A percentile compares a stretch with the other conserved stretches of the same genome.
Evolutionary conservation across 345 rosid species (phyloP).

Genomic region (Syzygium grande): DNA sequence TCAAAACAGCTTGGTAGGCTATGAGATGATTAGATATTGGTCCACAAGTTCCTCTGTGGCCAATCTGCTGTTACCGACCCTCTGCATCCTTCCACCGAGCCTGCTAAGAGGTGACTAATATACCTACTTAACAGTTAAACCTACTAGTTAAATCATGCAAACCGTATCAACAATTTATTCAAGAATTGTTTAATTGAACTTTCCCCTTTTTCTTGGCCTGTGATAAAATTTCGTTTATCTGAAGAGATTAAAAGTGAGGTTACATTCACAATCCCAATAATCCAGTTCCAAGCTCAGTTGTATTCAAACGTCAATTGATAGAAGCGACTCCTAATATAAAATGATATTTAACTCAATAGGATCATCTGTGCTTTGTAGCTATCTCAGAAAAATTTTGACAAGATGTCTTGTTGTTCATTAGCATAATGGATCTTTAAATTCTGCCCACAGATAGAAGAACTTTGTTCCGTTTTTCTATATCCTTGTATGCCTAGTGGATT

Average conservation of each 20-base stretch:
- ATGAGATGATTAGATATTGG: not conserved
- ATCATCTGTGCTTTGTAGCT: not conserved
- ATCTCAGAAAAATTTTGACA: not conserved
- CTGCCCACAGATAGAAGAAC: not conserved
- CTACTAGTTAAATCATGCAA: not conserved
- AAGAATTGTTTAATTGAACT: not conserved
- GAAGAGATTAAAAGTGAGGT: not conserved
- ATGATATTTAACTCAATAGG: not conserved
- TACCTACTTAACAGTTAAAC: not conserved
- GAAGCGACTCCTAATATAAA: not conserved
- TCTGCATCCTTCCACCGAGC: not conserved
- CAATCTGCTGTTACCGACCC: not conserved
- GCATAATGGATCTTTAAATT: not conserved
- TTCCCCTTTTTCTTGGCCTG: not conserved
- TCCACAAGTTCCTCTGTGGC: not conserved
- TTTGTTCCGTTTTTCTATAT: not conserved
- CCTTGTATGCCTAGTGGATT: not conserved
- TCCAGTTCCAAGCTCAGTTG: not conserved
- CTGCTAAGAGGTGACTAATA: not conserved
- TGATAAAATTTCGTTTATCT: not conserved
- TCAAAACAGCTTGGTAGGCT: not conserved
- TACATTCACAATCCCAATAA: not conserved
- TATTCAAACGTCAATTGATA: not conserved
- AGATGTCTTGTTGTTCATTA: not conserved
- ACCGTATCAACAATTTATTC: not conserved